Percentiles rank a stretch among this genome's conserved stretches.
These are phyloP conservation scores for Mrakia frigida DNA, from an alignment of 768 basidiomycete species.

Conservation along the genomic window DNA sequence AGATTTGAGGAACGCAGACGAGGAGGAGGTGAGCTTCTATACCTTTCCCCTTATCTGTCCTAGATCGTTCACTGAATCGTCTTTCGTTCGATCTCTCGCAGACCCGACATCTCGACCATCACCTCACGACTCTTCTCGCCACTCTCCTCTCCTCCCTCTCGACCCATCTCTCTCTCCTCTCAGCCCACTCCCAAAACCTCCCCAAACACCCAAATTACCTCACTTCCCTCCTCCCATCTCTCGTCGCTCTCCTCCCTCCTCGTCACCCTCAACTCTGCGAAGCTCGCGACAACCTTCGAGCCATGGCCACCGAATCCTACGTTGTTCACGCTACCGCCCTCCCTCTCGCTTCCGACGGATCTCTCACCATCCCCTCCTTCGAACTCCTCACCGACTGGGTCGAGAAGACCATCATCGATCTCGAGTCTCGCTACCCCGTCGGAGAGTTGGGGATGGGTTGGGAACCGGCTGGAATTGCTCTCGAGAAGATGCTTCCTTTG, in stretches of 20 bases:
- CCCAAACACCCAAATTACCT: not conserved
- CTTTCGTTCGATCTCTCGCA: not conserved
- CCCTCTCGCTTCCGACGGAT: not conserved
- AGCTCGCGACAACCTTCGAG: not conserved
- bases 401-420: not conserved
- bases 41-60: not conserved
- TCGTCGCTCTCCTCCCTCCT: not conserved
- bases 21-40: not conserved
- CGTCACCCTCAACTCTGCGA: not conserved
- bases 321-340: not conserved
- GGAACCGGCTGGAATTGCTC: not conserved
- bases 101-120: not conserved
- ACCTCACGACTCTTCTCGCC: not conserved
- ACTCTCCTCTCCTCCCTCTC: not conserved
- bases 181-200: not conserved
- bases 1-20: not conserved
- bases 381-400: not conserved
- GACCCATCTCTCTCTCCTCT: not conserved
- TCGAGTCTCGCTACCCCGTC: not conserved
- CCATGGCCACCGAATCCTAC: not conserved
- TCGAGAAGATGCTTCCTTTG: not conserved
- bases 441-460: not conserved
- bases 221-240: not conserved
- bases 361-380: not conserved
- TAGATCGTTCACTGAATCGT: not conserved